Conservation (phyloP, 176 grass and related monocot genomes). For the Oryza meridionalis region DNA sequence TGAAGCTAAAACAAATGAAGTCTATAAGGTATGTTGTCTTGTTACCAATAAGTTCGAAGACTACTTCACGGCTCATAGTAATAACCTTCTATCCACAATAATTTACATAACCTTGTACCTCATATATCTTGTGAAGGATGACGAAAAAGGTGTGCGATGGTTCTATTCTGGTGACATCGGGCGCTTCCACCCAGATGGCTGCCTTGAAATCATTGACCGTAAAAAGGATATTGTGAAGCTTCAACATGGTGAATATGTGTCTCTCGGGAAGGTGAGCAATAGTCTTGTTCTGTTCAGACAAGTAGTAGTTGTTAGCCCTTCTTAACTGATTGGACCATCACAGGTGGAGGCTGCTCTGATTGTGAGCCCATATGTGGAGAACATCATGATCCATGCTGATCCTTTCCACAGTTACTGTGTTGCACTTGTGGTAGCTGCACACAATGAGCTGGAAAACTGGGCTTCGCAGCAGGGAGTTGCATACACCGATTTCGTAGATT, state of each 20-base stretch:
- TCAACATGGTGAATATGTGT: constrained; percentile 98
- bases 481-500: constrained; percentile 61
- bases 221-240: constrained; percentile 99
- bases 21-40: constrained; percentile 72
- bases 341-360: constrained; percentile 86
- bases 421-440: constrained; percentile 74
- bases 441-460: constrained; percentile 70
- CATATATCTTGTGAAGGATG: constrained; percentile 59
- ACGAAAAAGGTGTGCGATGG: constrained; percentile 84
- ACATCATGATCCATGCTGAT: constrained; percentile 90
- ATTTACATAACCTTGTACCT: constrained; percentile 7
- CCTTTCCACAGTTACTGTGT: constrained; percentile 88
- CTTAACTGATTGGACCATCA: constrained; percentile 36
- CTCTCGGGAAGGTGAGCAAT: constrained; percentile 77
- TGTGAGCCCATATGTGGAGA: constrained; percentile 81
- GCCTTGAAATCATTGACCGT: constrained; percentile 94
- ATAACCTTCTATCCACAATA: constrained; percentile 14
- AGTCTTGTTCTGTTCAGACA: constrained; percentile 36
- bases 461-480: constrained; percentile 60
- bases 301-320: constrained; percentile 1
- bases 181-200: constrained; percentile 86
- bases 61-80: not conserved
- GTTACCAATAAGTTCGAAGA: constrained; percentile 1
- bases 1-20: constrained; percentile 91
- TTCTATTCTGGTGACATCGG: constrained; percentile 96